phyloP scores from a whole-genome alignment of 352 stramenopile species.

The Pythium aphanidermatum region DNA sequence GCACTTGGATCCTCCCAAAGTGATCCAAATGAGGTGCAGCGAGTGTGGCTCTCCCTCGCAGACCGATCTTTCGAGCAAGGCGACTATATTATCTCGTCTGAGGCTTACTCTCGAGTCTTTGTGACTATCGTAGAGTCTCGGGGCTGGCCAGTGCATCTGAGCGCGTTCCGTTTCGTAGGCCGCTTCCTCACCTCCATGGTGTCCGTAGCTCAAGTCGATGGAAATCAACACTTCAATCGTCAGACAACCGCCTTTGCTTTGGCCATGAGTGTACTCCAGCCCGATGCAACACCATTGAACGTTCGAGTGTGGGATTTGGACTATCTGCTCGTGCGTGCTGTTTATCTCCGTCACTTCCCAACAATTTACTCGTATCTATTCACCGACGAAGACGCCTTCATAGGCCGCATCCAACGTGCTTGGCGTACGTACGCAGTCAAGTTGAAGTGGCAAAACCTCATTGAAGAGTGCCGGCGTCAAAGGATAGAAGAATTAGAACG shows the following conservation, averaged over 20 bases:
- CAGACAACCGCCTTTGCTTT: slow-evolving; percentile 13
- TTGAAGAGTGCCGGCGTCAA: neutral
- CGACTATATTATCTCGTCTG: slow-evolving; percentile 6
- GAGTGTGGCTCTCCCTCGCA: slow-evolving; percentile 7
- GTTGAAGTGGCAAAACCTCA: no score
- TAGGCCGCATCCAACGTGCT: slow-evolving; percentile 6
- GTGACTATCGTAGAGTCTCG: slow-evolving; percentile 1
- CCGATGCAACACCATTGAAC: neutral
- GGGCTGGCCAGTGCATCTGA: slow-evolving; percentile 1
- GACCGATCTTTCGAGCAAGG: slow-evolving; percentile 4
- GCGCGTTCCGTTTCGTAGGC: slow-evolving; percentile 4
- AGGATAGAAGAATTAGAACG: slow-evolving; percentile 2
- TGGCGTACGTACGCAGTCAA: slow-evolving; percentile 12
- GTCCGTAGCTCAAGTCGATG: slow-evolving; percentile 2
- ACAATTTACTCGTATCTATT: slow-evolving; percentile 14
- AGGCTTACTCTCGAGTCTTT: slow-evolving; percentile 8
- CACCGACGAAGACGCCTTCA: slow-evolving; percentile 7
- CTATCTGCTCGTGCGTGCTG: slow-evolving; percentile 7
- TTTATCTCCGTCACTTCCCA: slow-evolving; percentile 5
- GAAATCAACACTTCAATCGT: neutral
- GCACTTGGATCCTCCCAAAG: slow-evolving; percentile 1
- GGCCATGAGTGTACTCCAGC: neutral
- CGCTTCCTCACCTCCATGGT: slow-evolving; percentile 11
- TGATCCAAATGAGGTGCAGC: neutral
- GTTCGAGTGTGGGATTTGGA: slow-evolving; percentile 5